Percentiles rank a stretch among this genome's conserved stretches.
phyloP scores from a whole-genome alignment of 352 stramenopile species.

The Globisporangium parvum region DNA sequence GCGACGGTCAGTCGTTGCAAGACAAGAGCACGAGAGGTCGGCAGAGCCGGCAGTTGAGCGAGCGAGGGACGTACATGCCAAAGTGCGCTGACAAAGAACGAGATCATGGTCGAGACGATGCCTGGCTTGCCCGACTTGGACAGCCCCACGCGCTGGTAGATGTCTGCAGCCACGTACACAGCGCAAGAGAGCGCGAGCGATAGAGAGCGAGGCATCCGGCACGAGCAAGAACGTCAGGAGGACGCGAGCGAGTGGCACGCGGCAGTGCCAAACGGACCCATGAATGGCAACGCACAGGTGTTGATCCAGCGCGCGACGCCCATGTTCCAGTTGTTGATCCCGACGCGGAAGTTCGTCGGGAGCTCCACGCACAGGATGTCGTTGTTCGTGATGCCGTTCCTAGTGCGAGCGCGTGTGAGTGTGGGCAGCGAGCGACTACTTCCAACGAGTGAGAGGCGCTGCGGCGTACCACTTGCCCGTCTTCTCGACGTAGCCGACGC shows the following conservation, averaged over 20 bases:
- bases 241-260: not conserved
- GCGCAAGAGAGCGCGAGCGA: not conserved
- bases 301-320: constrained; percentile 83
- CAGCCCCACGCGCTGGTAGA: constrained; percentile 79
- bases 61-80: constrained; percentile 59
- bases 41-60: too few relatives aligned
- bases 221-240: not conserved
- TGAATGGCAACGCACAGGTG: constrained; percentile 41
- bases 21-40: too few relatives aligned
- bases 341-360: constrained; percentile 79
- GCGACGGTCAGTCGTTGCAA: not conserved
- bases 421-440: not conserved
- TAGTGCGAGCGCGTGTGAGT: constrained; percentile 7
- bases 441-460: not conserved
- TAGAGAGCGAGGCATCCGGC: too few relatives aligned
- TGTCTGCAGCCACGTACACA: constrained; percentile 29
- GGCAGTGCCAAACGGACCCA: not conserved
- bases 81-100: constrained; percentile 80
- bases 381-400: constrained; percentile 86
- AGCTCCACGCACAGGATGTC: constrained; percentile 81
- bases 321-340: constrained; percentile 89
- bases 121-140: constrained; percentile 76
- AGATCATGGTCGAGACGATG: constrained; percentile 63
- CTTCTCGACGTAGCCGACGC: constrained; percentile 70
- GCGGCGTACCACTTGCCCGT: constrained; percentile 63